phyloP scores from a whole-genome alignment of 1,284 basidiomycete genomes.

The Amylostereum chailletii region DNA sequence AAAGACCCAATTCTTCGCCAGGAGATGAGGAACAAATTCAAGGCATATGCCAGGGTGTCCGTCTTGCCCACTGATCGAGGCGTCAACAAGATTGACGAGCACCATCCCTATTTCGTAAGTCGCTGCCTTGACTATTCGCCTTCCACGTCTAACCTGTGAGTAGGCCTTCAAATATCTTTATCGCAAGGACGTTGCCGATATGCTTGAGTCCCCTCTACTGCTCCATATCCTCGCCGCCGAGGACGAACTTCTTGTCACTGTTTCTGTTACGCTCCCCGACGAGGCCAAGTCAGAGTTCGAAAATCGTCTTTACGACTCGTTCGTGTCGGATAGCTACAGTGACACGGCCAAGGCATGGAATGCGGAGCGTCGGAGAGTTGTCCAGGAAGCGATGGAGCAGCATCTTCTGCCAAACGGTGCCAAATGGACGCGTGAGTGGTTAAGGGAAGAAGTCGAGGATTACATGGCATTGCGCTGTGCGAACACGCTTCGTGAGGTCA shows the following conservation, averaged over 20 bases:
- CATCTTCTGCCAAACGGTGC: conserved; percentile 77
- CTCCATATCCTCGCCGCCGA: conserved; percentile 91
- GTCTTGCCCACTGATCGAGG: conserved; percentile 90
- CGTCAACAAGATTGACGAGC: conserved; percentile 83
- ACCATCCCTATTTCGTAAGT: conserved; percentile 84
- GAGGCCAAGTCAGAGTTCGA: conserved; percentile 60
- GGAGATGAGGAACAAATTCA: conserved; percentile 74
- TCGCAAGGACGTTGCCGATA: conserved; percentile 71
- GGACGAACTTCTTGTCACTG: conserved; percentile 76
- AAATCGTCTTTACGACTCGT: conserved; percentile 71
- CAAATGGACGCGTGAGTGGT: conserved; percentile 85
- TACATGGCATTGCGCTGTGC: conserved; percentile 63
- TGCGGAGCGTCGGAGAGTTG: conserved; percentile 71
- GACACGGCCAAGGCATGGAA: conserved; percentile 93
- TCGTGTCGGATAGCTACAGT: conserved; percentile 79
- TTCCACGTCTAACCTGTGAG: conserved; percentile 8
- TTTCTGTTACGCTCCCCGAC: conserved; percentile 65
- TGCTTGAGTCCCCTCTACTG: conserved; percentile 75
- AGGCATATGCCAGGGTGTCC: conserved; percentile 70
- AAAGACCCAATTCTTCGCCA: conserved; percentile 88
- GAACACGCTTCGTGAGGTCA: conserved; percentile 62
- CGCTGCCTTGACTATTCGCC: background rate
- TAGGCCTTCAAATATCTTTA: conserved; percentile 95
- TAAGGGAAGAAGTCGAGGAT: conserved; percentile 89
- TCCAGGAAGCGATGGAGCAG: conserved; percentile 72